phyloP scores from a whole-genome alignment of 345 rosid genomes.

The Cardamine occulta region DNA sequence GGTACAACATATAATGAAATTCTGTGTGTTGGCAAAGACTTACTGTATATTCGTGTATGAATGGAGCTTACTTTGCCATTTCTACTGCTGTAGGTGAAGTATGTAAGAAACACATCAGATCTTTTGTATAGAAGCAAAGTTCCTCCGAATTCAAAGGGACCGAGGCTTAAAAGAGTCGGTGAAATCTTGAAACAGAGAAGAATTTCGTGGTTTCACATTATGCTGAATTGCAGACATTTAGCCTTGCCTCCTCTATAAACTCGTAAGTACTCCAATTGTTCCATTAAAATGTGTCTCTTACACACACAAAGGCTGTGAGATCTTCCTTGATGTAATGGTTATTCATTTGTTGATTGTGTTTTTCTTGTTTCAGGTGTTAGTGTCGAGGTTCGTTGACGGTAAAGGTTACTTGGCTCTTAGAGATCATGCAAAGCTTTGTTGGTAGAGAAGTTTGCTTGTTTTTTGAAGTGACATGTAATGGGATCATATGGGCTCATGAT shows the following conservation, averaged over 20 bases:
- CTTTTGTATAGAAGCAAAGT: constrained; percentile 60
- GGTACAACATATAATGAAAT: constrained; percentile 50
- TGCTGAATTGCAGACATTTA: constrained; percentile 34
- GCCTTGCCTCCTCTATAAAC: constrained; percentile 28
- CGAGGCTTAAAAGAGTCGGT: background rate
- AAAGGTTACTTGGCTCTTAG: constrained; percentile 3
- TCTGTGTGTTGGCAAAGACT: background rate
- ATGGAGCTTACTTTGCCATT: constrained; percentile 27
- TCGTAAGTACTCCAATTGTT: constrained; percentile 9
- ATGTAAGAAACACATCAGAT: constrained; percentile 85
- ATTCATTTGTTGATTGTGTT: background rate
- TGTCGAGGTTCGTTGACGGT: constrained; percentile 8
- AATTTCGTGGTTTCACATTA: constrained; percentile 40
- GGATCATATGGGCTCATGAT: constrained; percentile 31
- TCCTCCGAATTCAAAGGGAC: constrained; percentile 3
- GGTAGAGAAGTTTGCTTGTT: constrained; percentile 5
- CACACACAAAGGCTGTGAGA: constrained; percentile 4
- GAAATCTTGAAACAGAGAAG: constrained; percentile 39
- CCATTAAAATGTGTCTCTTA: background rate
- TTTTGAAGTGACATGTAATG: constrained; percentile 17
- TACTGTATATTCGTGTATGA: constrained; percentile 8
- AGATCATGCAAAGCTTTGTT: constrained; percentile 30
- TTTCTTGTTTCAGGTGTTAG: constrained; percentile 24
- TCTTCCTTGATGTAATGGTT: constrained; percentile 1
- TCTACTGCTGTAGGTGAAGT: constrained; percentile 64